These are phyloP conservation scores for Carnegiea gigantea DNA, from an alignment of 179 eudicot species.

Conservation along the genomic window DNA sequence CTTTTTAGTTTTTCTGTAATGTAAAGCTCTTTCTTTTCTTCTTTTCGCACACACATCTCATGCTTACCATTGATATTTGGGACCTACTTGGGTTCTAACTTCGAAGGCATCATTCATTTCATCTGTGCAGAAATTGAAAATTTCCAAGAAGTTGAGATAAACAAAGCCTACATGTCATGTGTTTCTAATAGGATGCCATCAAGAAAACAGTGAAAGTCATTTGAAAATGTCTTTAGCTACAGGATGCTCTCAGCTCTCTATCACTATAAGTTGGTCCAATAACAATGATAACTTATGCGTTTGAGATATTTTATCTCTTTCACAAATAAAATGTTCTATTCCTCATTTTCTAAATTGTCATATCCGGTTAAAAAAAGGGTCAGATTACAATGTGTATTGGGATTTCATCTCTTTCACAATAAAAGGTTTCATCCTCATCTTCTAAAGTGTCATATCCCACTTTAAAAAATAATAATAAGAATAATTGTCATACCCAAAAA, in stretches of 20 bases:
- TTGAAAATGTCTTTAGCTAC: background rate
- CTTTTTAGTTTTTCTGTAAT: background rate
- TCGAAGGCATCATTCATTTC: background rate
- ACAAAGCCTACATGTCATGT: background rate
- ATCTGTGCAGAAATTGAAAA: background rate
- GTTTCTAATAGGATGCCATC: background rate
- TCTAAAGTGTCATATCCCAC: background rate
- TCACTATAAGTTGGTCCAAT: background rate
- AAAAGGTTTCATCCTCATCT: background rate
- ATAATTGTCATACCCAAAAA: background rate
- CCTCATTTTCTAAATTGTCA: background rate
- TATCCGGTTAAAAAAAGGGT: background rate
- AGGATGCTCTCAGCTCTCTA: background rate
- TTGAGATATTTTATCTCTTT: background rate
- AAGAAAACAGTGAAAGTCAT: background rate
- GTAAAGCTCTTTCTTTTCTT: background rate
- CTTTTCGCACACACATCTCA: background rate
- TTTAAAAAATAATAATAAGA: too few relatives aligned
- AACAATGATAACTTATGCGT: background rate
- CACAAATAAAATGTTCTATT: background rate
- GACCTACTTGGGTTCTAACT: background rate
- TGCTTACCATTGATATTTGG: background rate
- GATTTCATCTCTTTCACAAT: constrained; percentile 5
- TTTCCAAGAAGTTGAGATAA: background rate
- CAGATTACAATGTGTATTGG: background rate